Evolutionary conservation across 805 yeast genomes (phyloP).

Genomic region (Ascoidea rubescens): DNA sequence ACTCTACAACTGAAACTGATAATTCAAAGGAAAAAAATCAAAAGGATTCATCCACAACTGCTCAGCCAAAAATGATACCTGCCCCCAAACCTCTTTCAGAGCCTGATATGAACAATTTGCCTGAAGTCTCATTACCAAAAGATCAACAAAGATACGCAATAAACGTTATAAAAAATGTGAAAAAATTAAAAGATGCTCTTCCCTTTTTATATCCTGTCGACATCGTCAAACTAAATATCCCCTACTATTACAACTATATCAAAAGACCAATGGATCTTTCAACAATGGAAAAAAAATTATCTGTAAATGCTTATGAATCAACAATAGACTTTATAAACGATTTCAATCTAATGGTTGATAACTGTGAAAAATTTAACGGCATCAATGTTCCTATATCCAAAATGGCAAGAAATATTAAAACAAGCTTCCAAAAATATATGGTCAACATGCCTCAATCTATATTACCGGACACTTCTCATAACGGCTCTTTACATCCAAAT

Average conservation of each 20-base stretch:
- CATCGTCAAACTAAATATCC: constrained; percentile 74
- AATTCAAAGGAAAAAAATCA: not conserved
- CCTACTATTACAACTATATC: constrained; percentile 75
- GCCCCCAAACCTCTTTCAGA: constrained; percentile 68
- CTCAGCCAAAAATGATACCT: constrained; percentile 24
- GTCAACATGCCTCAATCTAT: constrained; percentile 64
- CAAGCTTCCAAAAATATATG: constrained; percentile 87
- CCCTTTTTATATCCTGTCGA: constrained; percentile 91
- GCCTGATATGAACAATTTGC: constrained; percentile 60
- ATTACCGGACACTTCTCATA: no score
- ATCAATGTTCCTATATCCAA: constrained; percentile 68
- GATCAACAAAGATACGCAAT: constrained; percentile 77
- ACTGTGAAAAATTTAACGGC: constrained; percentile 81
- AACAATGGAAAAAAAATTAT: constrained; percentile 75
- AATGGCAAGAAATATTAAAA: constrained; percentile 85
- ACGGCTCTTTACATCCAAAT: no score
- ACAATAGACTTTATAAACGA: constrained; percentile 61
- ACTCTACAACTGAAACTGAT: not conserved
- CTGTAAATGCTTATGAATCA: constrained; percentile 53
- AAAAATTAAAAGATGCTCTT: constrained; percentile 79
- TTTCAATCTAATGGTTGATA: constrained; percentile 71
- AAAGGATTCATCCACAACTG: not conserved
- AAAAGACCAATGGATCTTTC: constrained; percentile 86
- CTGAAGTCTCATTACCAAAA: constrained; percentile 53
- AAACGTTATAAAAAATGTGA: constrained; percentile 73